Evolutionary conservation across 73 alveolate genomes (phyloP).

Genomic region (Paramecium caudatum): DNA sequence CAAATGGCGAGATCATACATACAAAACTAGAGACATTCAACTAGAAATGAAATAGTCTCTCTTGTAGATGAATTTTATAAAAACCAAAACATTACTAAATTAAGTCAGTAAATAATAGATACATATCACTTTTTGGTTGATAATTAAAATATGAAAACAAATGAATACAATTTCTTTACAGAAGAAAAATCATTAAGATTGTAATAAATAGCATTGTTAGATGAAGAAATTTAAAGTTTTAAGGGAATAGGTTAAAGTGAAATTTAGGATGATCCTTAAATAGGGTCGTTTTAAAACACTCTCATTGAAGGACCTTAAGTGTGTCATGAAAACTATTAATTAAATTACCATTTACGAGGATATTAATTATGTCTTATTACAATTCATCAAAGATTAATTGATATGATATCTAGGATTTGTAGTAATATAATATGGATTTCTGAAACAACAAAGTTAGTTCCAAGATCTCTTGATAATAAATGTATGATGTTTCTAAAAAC

Average conservation of each 20-base stretch:
- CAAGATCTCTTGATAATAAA: neutral
- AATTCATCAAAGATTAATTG: conserved; percentile 1
- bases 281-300: neutral
- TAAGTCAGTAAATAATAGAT: neutral
- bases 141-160: conserved; percentile 6
- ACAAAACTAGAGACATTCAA: neutral
- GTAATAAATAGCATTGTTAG: neutral
- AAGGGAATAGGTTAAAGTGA: neutral
- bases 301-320: conserved; percentile 21
- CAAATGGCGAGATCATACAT: neutral
- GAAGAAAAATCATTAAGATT: conserved; percentile 25
- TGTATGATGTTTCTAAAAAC: conserved; percentile 27
- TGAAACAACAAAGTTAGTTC: conserved; percentile 3
- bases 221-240: neutral
- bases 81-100: neutral
- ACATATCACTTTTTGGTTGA: neutral
- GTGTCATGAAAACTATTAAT: conserved; percentile 17
- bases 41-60: conserved; percentile 15
- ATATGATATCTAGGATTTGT: neutral
- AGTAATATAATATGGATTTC: conserved; percentile 3
- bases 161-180: neutral
- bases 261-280: neutral
- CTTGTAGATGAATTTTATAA: conserved; percentile 25
- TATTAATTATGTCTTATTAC: conserved; percentile 14
- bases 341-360: conserved; percentile 10